These are phyloP conservation scores for Panaeolus papilionaceus DNA, from an alignment of 768 basidiomycete species.

Conservation along the genomic window DNA sequence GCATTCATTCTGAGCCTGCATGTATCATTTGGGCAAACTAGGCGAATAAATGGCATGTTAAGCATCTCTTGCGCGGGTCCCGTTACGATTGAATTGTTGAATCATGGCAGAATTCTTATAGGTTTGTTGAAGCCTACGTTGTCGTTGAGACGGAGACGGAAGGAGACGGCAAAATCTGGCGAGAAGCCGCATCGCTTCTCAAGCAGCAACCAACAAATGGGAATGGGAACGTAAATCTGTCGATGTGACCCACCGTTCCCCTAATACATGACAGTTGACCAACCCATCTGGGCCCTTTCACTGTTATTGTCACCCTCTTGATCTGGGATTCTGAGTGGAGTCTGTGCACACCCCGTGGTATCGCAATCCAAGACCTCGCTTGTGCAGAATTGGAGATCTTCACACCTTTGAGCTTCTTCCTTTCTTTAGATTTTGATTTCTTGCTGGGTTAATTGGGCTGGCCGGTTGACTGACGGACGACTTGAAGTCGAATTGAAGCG, in stretches of 20 bases:
- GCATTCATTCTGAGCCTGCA: neutral
- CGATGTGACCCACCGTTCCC: neutral
- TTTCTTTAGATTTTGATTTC: constrained; percentile 7
- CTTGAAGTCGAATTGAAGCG: neutral
- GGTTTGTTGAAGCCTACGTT: neutral
- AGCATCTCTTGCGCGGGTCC: neutral
- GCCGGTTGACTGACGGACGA: neutral
- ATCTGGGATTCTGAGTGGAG: constrained; percentile 5
- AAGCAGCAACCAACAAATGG: constrained; percentile 8
- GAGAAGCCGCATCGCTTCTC: neutral
- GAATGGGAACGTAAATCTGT: constrained; percentile 12
- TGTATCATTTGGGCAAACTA: neutral
- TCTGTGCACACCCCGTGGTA: neutral
- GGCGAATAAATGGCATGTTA: neutral
- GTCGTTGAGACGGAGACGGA: constrained; percentile 8
- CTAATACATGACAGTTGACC: neutral
- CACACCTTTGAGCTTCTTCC: neutral
- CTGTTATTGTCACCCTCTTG: neutral
- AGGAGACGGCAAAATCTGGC: neutral
- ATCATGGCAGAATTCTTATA: neutral
- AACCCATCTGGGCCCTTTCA: neutral
- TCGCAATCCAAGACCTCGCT: neutral
- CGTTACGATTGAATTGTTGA: neutral
- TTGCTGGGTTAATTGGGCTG: constrained; percentile 4
- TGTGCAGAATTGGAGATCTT: neutral